Percentiles rank a stretch among this genome's conserved stretches.
These are phyloP conservation scores for Ligustrum vulgare DNA, from an alignment of 257 asterid genomes.

Conservation along the genomic window DNA sequence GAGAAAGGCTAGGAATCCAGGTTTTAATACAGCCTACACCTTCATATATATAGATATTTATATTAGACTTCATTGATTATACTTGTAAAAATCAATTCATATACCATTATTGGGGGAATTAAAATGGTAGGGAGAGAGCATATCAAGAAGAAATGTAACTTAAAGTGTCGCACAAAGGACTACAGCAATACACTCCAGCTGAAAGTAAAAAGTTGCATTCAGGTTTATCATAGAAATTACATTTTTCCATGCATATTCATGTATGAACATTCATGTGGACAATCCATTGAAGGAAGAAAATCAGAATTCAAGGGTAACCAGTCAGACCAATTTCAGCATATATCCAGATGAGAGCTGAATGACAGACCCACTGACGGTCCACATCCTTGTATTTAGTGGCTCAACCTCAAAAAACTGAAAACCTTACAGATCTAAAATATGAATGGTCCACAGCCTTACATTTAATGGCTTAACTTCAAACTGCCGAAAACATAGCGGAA, in stretches of 20 bases:
- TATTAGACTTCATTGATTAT: no score
- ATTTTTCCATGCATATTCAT: not conserved
- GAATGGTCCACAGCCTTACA: not conserved
- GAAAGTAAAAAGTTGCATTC: no score
- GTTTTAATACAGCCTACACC: no score
- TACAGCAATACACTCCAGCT: no score
- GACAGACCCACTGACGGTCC: not conserved
- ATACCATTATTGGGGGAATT: no score
- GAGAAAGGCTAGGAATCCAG: no score
- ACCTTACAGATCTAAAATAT: not conserved
- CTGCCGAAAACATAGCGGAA: not conserved
- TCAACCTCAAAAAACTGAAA: not conserved
- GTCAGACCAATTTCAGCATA: not conserved
- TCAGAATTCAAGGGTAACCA: constrained; percentile 15
- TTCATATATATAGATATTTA: no score
- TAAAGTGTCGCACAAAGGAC: no score
- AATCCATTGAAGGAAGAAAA: constrained; percentile 7
- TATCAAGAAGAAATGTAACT: no score
- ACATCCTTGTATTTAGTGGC: not conserved
- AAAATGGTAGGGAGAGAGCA: no score
- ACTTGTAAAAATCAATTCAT: no score
- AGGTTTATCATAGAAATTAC: not conserved
- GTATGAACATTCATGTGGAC: not conserved
- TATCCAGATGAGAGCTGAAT: not conserved
- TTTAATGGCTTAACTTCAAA: not conserved